Evolutionary conservation across 345 rosid genomes (phyloP), one percentile per base, ranked within the genome.

Genomic region (Arabidopsis suecica): DNA sequence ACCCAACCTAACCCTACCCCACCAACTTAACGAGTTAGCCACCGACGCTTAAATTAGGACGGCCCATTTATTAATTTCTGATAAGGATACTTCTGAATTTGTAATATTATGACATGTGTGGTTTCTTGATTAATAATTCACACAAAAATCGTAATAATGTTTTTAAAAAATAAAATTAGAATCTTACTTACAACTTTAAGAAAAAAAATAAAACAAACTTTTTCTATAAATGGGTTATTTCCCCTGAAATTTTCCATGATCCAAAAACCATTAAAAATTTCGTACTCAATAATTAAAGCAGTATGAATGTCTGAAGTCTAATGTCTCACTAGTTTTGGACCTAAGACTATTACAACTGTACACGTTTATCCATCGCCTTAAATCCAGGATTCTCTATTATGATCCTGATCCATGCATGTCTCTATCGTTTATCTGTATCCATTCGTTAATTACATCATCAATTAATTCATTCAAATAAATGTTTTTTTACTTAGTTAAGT

Each of bases 21-120:
- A 65, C 78, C 33, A 1, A 3, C 49, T 16, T 37, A 3, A 48
- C 34, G 51, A 75, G 28, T 68, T 32, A 60, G 32, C 47, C 68
- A 68, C 69, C 79, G 79, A 50, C 74, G 1, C 4, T 60, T 75
- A 75, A 75, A 75, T 61, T 60, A 41, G 68, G 69, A 68, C 49
- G 69, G 74, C 18, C 62, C 74, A 33, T 51, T 51, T 37, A 63
- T 57, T 74, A 22, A 56, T 42, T 54, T 62, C 33, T 54, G 54
- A 51, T 23, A 32, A 53, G 4, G 18, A 41, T 30, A 44, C 38
- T 41, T 62, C 3, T 32, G 16, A 11, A n/a, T 10, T 33, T 33
- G 30, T 8, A 60, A 2, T 28, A 28, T 6, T 11, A 37, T 60
- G 6, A 10, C 38, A 10, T 22, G 33, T 18, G 65, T 22, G 30